Evolutionary conservation across 805 yeast species (phyloP), one percentile per base, ranked within the genome.

Genomic region (Peterozyma toletana): DNA sequence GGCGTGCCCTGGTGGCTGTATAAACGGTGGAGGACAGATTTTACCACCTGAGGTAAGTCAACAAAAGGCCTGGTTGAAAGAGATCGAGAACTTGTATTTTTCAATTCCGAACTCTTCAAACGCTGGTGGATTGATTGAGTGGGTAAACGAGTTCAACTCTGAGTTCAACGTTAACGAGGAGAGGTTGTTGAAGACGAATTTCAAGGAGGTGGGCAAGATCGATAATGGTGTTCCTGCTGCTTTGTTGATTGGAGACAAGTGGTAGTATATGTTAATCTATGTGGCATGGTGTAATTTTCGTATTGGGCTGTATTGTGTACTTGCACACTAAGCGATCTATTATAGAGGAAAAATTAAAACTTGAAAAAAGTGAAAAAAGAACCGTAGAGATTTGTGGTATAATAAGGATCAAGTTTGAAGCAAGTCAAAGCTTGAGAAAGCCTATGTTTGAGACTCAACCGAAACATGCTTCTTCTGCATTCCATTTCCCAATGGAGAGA

Each of bases 1-100:
- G 96, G 99, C 99, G 1, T 93, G 99, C 60, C 99, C 99, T 5
- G 89, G 87, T 29, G 99, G 99, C 1, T 93, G 98, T 57, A 86
- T 90, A 45, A 93, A 91, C 56, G 99, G 99, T 10, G 98, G 99
- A 17, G 99, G 99, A 0, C 90, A 89, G 54, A 74, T 88, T 15
- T 71, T 77, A 4, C 70, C 69, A 5, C 77, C 78, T 0, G 50
- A 53, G 1, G 71, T 58, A 4, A 51, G 51, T 0, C 30, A 47
- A 5, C 64, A 58, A 51, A 67, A 78, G 57, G 68, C 61, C 14
- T 77, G 78, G 82, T 57, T 73, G 17, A 53, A 53, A 9, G 50
- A 60, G 18, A 69, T 70, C 4, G 54, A 59, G 15, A 49, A 55
- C 2, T 53, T 61, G 37, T 71, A 77, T 57, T 50, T 52, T 14